These are phyloP conservation scores for Camelina neglecta DNA, from an alignment of 345 rosid genomes.

Conservation along the genomic window DNA sequence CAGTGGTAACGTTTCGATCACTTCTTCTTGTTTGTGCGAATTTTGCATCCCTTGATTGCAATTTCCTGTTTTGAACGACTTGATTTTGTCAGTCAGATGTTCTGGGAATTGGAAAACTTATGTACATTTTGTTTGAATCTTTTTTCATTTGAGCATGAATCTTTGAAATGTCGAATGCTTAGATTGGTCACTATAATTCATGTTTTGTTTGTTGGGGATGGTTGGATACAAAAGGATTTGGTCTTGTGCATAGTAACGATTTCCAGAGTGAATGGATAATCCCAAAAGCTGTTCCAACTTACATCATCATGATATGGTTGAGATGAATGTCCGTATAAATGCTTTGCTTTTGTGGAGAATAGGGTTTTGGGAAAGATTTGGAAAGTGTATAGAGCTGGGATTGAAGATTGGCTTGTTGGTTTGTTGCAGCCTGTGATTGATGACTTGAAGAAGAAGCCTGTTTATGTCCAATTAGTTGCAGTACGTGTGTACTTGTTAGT, in stretches of 20 bases:
- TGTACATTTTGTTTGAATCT: not conserved
- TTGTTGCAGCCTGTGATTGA: conserved; percentile 81
- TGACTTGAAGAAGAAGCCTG: conserved; percentile 77
- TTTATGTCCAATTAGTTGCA: conserved; percentile 91
- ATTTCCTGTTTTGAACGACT: not conserved
- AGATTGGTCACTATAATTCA: not conserved
- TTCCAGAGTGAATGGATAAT: too few relatives aligned
- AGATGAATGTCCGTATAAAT: too few relatives aligned
- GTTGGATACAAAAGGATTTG: too few relatives aligned
- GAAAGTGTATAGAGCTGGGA: too few relatives aligned
- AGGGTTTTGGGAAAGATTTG: too few relatives aligned
- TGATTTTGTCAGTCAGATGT: not conserved
- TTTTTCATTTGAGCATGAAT: not conserved
- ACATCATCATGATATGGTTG: too few relatives aligned
- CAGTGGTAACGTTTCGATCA: conserved; percentile 66
- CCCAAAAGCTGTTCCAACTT: too few relatives aligned
- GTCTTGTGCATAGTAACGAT: too few relatives aligned
- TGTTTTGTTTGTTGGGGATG: too few relatives aligned
- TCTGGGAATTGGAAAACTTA: not conserved
- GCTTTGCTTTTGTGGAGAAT: too few relatives aligned
- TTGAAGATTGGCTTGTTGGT: too few relatives aligned
- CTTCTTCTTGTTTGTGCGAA: not conserved
- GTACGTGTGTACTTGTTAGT: conserved; percentile 49
- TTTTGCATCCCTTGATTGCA: not conserved
- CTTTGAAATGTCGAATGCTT: not conserved